Evolutionary conservation across 2,329 filamentous ascomycete species (phyloP), one percentile per base, ranked within the genome.

Genomic region (Bipolaris bicolor): DNA sequence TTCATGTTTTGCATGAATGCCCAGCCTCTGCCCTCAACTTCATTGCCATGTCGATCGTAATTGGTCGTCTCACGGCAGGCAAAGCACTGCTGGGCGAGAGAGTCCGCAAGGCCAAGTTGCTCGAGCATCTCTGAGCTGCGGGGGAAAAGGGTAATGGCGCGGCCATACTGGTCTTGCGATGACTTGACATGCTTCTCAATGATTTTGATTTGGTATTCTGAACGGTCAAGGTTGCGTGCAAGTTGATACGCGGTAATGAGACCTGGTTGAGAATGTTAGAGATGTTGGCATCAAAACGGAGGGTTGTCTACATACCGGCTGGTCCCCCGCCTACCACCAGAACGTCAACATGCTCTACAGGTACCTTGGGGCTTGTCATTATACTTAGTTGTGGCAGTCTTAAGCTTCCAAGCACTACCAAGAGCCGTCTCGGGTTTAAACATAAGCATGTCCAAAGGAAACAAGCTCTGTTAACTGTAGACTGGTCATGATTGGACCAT

Each of bases 141-240:
- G 1, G 82, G 81, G 56, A 80, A 85, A 2, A 85, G 78, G 0
- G 83, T 83, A 57, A 84, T 83, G 11, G 83, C 83, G 7, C 83
- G 79, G 15, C 83, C 83, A 67, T 82, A 84, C n/a, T 78, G 69
- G 55, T 83, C 81, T 64, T 84, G 82, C 1, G 76, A 70, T 0
- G 79, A 78, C 62, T 83, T 84, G 31, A 75, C 67, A 44, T 82
- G 66, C 56, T 81, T 79, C 61, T 84, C 82, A 52, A 84, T 77
- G 44, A 83, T 80, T 51, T 78, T 78, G 41, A 82, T 53, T 73
- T 76, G 50, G 76, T 69, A 55, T 64, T 75, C 60, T 76, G 80
- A 52, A 9, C 36, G 52, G 65, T 76, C 60, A 65, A 76, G 56
- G 79, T 75, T 75, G 79, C 74, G 76, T 40, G 76, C 75, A 24